Base-by-base conservation (phyloP, 2,329 filamentous ascomycete genomes). In the Aspergillus fructus region DNA sequence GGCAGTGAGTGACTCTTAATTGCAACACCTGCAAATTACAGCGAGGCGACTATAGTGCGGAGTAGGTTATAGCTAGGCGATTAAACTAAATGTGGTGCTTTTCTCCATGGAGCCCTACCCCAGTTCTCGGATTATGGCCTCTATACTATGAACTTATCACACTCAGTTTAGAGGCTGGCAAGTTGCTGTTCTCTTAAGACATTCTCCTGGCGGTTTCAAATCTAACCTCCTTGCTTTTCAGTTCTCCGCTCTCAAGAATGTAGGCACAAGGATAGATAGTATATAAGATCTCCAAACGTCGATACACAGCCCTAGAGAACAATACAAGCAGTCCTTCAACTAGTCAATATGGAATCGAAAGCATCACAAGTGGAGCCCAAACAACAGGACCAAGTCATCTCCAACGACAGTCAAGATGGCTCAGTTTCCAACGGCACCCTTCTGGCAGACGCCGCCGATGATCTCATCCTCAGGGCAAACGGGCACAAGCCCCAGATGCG, bases 401-500 rank as follows among this genome's bases (percentile, higher is more conserved):
- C 43, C 15, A n/a, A 30, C 24, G 13, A 46, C 24, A 7, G 23
- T 24, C 21, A 17, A 17, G 24, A 24, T 30, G 24, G 12, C 33
- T 46, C 27, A 8, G 8, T 30, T 30, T 30, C 24, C 24, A 27
- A 27, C 3, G 13, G 23, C 23, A 11, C 24, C 23, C 2, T 30
- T 15, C 11, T 30, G 17, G 8, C 43, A 27, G 43, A 46, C 8
- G 19, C 45, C 12, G 9, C 17, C 7, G 49, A 52, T 19, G 49
- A 52, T 33, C 23, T 43, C 17, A 34, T 52, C 19, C 49, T 52
- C 40, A 17, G 13, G 21, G 49, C 49, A 23, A 52, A 52, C 12
- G 49, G 49, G 8, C 49, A 52, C 12, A 34, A 41, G 24, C 9
- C 24, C 7, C 56, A 59, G 47, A 59, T 68, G 12, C 65, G 63